Percentiles rank a stretch among this genome's conserved stretches.
Evolutionary conservation across 768 basidiomycete species (phyloP).

Genomic region (Boletales sp.): DNA sequence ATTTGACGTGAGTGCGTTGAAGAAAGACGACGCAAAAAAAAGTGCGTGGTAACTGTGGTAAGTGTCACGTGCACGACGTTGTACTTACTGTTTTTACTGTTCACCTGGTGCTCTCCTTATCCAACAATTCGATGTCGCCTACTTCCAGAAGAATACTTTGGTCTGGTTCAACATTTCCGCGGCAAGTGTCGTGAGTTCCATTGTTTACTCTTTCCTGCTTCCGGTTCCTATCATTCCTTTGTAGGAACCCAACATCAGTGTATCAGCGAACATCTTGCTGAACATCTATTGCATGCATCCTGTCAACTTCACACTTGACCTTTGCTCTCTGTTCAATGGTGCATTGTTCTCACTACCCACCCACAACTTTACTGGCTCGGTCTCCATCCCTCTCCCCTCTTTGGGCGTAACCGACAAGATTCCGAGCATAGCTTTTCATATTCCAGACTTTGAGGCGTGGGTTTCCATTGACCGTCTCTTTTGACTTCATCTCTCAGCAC

Average conservation of each 20-base stretch:
- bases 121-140: conserved; percentile 71
- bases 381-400: conserved; percentile 60
- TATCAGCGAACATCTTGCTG: conserved; percentile 76
- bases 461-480: background rate
- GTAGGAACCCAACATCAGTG: conserved; percentile 72
- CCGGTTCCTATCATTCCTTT: conserved; percentile 11
- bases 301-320: conserved; percentile 80
- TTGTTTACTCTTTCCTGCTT: background rate
- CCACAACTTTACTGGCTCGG: conserved; percentile 86
- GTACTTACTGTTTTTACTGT: too few relatives aligned
- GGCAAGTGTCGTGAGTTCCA: conserved; percentile 70
- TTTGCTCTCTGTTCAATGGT: conserved; percentile 75
- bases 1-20: conserved; percentile 34
- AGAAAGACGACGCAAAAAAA: background rate
- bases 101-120: conserved; percentile 74
- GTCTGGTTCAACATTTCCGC: conserved; percentile 83
- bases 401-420: conserved; percentile 53
- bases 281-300: conserved; percentile 86
- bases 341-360: conserved; percentile 78
- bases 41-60: too few relatives aligned
- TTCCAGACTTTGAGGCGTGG: conserved; percentile 86
- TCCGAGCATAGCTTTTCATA: conserved; percentile 77
- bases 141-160: conserved; percentile 66
- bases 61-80: too few relatives aligned
- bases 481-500: conserved; percentile 3